phyloP scores from a whole-genome alignment of 495 filamentous ascomycete species.

The Corynascus novoguineensis region DNA sequence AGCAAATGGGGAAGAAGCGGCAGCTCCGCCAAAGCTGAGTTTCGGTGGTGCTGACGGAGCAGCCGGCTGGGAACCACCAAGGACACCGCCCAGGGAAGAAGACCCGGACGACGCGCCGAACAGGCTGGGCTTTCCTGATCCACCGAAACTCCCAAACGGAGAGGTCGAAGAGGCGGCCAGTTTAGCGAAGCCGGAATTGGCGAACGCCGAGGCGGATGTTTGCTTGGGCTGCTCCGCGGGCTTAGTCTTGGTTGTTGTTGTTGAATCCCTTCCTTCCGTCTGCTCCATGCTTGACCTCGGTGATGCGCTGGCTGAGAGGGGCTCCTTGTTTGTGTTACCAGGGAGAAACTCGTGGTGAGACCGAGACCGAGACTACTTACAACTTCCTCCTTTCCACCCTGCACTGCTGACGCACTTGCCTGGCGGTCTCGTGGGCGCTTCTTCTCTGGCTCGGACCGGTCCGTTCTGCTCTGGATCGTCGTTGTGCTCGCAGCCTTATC shows the following conservation, averaged over 20 bases:
- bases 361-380: slow-evolving; percentile 13
- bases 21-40: slow-evolving; percentile 30
- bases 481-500: slow-evolving; percentile 20
- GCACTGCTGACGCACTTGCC: slow-evolving; percentile 16
- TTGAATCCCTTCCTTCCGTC: not conserved
- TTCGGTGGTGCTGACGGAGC: slow-evolving; percentile 30
- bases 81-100: slow-evolving; percentile 32
- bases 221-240: slow-evolving; percentile 14
- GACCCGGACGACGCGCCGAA: slow-evolving; percentile 29
- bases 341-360: not conserved
- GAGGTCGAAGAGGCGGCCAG: slow-evolving; percentile 46
- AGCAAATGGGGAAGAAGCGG: slow-evolving; percentile 26
- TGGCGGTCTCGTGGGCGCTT: slow-evolving; percentile 46
- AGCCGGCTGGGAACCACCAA: slow-evolving; percentile 29
- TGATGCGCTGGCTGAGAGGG: slow-evolving; percentile 17
- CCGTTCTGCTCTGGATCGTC: slow-evolving; percentile 34
- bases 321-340: slow-evolving; percentile 19
- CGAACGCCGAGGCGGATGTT: slow-evolving; percentile 45
- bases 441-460: slow-evolving; percentile 51
- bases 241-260: slow-evolving; percentile 9
- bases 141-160: slow-evolving; percentile 30
- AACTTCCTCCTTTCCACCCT: slow-evolving; percentile 20
- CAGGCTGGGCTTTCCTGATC: slow-evolving; percentile 36
- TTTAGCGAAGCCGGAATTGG: slow-evolving; percentile 47
- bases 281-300: slow-evolving; percentile 23